phyloP scores from a whole-genome alignment of 306 rosid species.

The Fragaria ananassa region DNA sequence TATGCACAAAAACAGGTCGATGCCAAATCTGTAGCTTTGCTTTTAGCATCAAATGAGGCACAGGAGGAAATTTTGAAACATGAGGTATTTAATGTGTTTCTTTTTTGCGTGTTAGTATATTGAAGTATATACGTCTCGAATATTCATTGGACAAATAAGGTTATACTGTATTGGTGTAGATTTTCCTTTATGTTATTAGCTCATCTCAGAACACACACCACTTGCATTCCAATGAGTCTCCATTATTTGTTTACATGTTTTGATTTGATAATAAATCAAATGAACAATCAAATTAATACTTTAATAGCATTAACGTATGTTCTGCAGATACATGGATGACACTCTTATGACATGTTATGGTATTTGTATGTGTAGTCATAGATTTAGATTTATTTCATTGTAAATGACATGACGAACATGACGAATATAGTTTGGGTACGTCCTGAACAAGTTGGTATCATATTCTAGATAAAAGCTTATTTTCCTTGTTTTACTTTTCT shows the following conservation, averaged over 20 bases:
- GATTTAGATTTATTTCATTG: neutral
- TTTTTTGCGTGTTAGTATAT: neutral
- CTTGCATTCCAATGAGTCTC: neutral
- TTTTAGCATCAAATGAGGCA: conserved; percentile 66
- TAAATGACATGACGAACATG: neutral
- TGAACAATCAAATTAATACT: neutral
- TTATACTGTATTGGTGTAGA: neutral
- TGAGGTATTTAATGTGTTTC: conserved; percentile 50
- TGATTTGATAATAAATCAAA: neutral
- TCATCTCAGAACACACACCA: neutral
- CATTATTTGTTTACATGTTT: neutral
- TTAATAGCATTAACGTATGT: neutral
- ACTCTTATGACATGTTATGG: neutral
- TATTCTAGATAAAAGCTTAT: neutral
- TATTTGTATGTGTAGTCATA: neutral
- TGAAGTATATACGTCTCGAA: neutral
- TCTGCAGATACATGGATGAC: neutral
- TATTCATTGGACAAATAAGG: neutral
- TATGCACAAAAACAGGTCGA: conserved; percentile 55
- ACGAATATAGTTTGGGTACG: neutral
- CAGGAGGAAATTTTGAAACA: conserved; percentile 65
- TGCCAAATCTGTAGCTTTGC: conserved; percentile 59
- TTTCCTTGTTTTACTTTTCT: neutral
- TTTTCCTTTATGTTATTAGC: neutral
- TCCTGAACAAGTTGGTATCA: neutral